Base-by-base conservation (phyloP, 169 alveolate species). In the Plasmodium malariae region DNA sequence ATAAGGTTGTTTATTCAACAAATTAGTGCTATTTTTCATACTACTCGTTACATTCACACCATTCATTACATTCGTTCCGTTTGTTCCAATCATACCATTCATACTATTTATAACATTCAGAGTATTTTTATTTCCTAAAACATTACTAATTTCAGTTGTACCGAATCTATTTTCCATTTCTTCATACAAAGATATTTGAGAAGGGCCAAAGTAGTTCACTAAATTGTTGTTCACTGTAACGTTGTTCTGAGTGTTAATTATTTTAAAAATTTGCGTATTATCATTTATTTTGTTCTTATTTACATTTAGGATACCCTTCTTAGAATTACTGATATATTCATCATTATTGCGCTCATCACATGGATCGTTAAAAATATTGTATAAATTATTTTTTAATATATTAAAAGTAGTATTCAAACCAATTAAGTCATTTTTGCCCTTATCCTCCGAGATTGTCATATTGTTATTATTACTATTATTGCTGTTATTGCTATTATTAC, bases 321-420 rank as follows among this genome's bases (percentile, higher is more conserved):
- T 62, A 4, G 51, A 73, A 57, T 30, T 32, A 3, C 6, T 26
- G 5, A 55, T 24, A 5, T 24, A 73, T 24, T 55, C 87, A 45
- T 68, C 57, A 40, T n/a, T 32, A 26, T 43, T 55, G 9, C 36
- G 21, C 87, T 51, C 72, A 54, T 54, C 71, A 30, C 34, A 57
- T 45, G 70, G 17, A 19, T 73, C 87, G 32, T 57, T 73, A 26
- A 73, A 54, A 48, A 21, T 69, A 45, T 40, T 57, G 45, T 83
- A 83, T 51, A 83, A 30, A 28, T 83, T 69, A 67, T 83, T 83
- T 71, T 71, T 83, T 28, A 83, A 37, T 36, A 57, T 67, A 57
- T 55, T 68, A 17, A 83, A 11, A 24, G 91, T 83, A 40, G 49
- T 67, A 19, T 68, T 83, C n/a, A 83, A 40, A 37, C 60, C 60